phyloP scores from a whole-genome alignment of 768 basidiomycete genomes.

The Mycena pura region DNA sequence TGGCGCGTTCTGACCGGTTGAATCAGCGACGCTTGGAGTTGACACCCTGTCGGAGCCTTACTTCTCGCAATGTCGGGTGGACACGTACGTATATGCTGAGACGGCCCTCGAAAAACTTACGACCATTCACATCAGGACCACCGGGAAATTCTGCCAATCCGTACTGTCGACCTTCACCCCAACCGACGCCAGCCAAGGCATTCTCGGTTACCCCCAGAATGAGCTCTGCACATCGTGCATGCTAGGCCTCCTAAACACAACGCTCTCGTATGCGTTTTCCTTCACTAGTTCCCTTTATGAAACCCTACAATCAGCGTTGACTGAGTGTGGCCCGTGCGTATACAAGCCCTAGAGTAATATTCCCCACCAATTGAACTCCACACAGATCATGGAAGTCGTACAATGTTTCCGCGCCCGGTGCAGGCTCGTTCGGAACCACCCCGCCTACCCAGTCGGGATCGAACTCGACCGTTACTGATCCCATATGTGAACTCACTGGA shows the following conservation, averaged over 20 bases:
- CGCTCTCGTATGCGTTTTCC: not conserved
- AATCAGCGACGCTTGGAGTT: too few relatives aligned
- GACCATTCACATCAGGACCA: not conserved
- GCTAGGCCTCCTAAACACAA: slow-evolving; percentile 12
- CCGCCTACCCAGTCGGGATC: slow-evolving; percentile 4
- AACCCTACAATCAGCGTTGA: not conserved
- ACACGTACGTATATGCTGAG: not conserved
- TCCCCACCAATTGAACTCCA: not conserved
- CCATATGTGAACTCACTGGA: slow-evolving; percentile 1
- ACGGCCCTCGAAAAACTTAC: too few relatives aligned
- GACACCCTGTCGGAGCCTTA: too few relatives aligned
- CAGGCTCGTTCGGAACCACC: not conserved
- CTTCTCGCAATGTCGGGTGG: not conserved
- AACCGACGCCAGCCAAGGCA: slow-evolving; percentile 2
- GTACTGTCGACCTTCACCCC: slow-evolving; percentile 1
- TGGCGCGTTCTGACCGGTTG: too few relatives aligned
- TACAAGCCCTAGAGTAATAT: too few relatives aligned
- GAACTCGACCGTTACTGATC: not conserved
- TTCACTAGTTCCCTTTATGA: slow-evolving; percentile 8
- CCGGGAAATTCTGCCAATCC: not conserved
- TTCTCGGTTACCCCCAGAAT: not conserved
- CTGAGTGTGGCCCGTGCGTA: slow-evolving; percentile 6
- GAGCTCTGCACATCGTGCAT: slow-evolving; percentile 15
- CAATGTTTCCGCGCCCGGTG: not conserved
- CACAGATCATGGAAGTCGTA: too few relatives aligned